phyloP scores from a whole-genome alignment of 345 rosid genomes.

The Excoecaria agallocha region DNA sequence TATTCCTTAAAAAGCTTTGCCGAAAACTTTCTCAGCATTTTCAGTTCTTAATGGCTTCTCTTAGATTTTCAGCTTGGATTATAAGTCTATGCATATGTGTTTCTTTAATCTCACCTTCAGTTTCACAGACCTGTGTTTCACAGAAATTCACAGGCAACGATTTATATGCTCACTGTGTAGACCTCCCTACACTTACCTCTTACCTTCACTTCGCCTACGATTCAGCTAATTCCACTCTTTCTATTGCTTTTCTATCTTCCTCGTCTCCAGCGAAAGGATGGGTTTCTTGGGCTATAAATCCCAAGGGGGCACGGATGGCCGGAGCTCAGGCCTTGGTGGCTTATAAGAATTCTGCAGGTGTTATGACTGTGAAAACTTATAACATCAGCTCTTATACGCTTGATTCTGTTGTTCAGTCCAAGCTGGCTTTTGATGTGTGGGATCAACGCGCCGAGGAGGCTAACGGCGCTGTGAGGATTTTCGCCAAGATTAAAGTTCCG shows the following conservation, averaged over 20 bases:
- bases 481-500: constrained; percentile 57
- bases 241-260: constrained; percentile 23
- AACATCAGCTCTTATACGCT: constrained; percentile 36
- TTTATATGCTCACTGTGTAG: constrained; percentile 24
- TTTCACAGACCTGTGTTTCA: constrained; percentile 14
- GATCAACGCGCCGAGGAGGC: constrained; percentile 42
- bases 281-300: constrained; percentile 33
- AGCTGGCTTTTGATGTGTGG: constrained; percentile 58
- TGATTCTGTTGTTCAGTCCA: constrained; percentile 28
- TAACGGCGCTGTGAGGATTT: constrained; percentile 39
- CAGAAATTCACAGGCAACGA: constrained; percentile 14
- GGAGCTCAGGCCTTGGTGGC: constrained; percentile 29
- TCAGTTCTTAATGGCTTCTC: constrained; percentile 12
- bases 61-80: background rate
- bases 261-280: constrained; percentile 19
- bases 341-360: constrained; percentile 18
- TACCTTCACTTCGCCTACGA: constrained; percentile 23
- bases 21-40: background rate
- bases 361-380: constrained; percentile 37
- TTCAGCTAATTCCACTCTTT: constrained; percentile 22
- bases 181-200: constrained; percentile 29
- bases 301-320: constrained; percentile 14
- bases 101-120: constrained; percentile 5
- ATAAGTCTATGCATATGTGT: background rate
- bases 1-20: background rate